A percentile compares a stretch with the other conserved stretches of the same genome.
These are phyloP conservation scores for Chiua virens DNA, from an alignment of 768 basidiomycete species.

Conservation along the genomic window DNA sequence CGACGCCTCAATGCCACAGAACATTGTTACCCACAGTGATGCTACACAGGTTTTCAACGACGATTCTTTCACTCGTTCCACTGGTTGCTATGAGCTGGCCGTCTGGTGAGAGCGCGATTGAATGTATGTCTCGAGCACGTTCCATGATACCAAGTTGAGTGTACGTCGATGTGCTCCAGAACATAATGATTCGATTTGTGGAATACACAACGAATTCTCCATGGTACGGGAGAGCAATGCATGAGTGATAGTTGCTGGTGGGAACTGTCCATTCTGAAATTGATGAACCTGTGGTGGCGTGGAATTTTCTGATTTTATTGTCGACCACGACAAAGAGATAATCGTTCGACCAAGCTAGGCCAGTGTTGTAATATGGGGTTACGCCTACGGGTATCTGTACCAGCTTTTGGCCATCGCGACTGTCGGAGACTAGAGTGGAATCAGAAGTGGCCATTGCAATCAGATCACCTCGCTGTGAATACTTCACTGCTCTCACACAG, in stretches of 20 bases:
- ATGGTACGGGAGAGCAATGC: neutral
- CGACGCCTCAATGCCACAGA: neutral
- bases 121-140: neutral
- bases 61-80: neutral
- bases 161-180: slow-evolving; percentile 5
- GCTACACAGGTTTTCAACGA: neutral
- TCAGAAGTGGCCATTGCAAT: neutral
- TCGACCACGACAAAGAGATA: neutral
- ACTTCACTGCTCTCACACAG: neutral
- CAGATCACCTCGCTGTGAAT: neutral
- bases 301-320: neutral
- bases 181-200: neutral
- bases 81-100: neutral
- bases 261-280: neutral
- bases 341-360: slow-evolving; percentile 5
- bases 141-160: neutral
- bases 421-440: neutral
- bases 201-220: neutral
- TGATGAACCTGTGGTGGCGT: neutral
- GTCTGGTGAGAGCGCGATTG: neutral
- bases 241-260: neutral
- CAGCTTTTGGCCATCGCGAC: neutral
- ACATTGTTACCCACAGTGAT: neutral
- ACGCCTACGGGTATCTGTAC: neutral
- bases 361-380: neutral